A percentile compares a stretch with the other conserved stretches of the same genome.
Evolutionary conservation across 2,329 filamentous ascomycete genomes (phyloP).

Genomic region (Fusarium bactridioides): DNA sequence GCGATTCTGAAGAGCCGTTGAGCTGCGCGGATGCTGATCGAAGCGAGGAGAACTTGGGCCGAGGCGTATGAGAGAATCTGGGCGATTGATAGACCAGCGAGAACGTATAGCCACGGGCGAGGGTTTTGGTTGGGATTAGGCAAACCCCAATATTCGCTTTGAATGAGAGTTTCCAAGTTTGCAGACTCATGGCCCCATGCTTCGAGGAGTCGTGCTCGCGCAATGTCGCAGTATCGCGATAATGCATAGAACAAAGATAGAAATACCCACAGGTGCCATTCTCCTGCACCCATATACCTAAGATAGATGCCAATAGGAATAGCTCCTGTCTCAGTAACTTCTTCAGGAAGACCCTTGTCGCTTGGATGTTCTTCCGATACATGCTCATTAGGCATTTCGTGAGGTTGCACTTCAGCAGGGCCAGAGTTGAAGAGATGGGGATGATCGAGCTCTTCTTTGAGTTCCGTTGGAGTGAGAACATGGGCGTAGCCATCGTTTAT

Average conservation of each 20-base stretch:
- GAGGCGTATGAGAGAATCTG: conserved; percentile 68
- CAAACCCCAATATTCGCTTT: conserved; percentile 43
- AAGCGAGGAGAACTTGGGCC: conserved; percentile 72
- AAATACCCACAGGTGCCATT: conserved; percentile 74
- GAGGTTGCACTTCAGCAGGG: conserved; percentile 22
- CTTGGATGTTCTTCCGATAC: conserved; percentile 33
- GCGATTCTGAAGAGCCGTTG: conserved; percentile 77
- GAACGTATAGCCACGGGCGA: conserved; percentile 76
- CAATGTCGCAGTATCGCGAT: conserved; percentile 71
- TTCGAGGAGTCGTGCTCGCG: conserved; percentile 83
- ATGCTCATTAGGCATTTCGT: conserved; percentile 44
- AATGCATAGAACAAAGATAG: conserved; percentile 69
- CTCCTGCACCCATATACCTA: conserved; percentile 85
- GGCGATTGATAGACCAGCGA: conserved; percentile 69
- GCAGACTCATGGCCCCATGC: conserved; percentile 75
- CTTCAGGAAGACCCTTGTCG: conserved; percentile 45
- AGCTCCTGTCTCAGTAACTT: conserved; percentile 64
- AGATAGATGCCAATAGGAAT: conserved; percentile 82
- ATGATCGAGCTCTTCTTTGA: conserved; percentile 50
- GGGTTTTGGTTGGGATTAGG: conserved; percentile 74
- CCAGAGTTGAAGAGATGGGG: conserved; percentile 45
- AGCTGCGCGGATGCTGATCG: conserved; percentile 82
- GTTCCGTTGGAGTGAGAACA: conserved; percentile 56
- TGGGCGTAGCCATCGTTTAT: conserved; percentile 67
- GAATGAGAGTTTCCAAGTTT: conserved; percentile 24